Base-by-base conservation (phyloP, 2,329 filamentous ascomycete genomes). In the Venturia asperata region DNA sequence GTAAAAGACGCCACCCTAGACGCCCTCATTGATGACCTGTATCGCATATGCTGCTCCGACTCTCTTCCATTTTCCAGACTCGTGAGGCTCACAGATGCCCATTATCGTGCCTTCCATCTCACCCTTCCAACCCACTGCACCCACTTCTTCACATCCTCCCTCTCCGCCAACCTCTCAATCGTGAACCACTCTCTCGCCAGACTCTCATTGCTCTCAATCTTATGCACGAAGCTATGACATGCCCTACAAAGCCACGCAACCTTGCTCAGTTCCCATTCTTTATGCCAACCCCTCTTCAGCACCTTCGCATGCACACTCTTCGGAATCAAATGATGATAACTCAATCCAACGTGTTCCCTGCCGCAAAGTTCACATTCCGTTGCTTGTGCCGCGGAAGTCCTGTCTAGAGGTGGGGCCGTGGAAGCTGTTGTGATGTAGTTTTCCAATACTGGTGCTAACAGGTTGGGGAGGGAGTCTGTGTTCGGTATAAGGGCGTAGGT, bases 321-420 rank as follows among this genome's bases (percentile, higher is more conserved):
- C n/a, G 91, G 91, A 64, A 96, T 92, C 55, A 96, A 78, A 77
- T 95, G 91, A 72, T 96, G 91, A 73, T 94, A 95, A 0, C 88
- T 90, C 67, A 94, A 76, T 10, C 85, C 85, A 27, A 94, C 84
- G 85, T 89, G 91, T 67, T 85, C 83, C 0, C 91, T 81, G 1
- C 80, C 83, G 74, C 91, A 95, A 30, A 95, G 83, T 77, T 96
- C 91, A 75, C 91, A 96, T 0, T 75, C 82, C 0, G 77, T 70
- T 5, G 76, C 72, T 30, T 83, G 82, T 1, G 87, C 88, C 19
- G 27, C 52, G 5, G 52, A 58, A 0, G 80, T 77, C 0, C 78
- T 77, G 70, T 87, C 87, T 9, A 85, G 79, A 0, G 88, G 87
- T 0, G 90, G 90, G 0, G 87, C 77, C 0, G 85, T 79, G 0